phyloP scores from a whole-genome alignment of 331 rosid genomes.

The Quercus phellos region DNA sequence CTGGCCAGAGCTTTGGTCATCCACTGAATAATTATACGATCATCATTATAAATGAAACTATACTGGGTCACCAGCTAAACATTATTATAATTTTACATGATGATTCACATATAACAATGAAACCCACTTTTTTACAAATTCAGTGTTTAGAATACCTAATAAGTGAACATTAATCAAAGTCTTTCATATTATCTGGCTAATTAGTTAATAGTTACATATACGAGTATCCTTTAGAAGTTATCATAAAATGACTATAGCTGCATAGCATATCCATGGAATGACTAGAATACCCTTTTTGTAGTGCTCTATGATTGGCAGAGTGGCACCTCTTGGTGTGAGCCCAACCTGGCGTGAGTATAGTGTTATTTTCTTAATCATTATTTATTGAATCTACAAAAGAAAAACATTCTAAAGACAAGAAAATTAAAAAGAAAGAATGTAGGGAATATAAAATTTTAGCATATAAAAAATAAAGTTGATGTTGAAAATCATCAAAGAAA shows the following conservation, averaged over 20 bases:
- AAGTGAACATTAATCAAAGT: no score
- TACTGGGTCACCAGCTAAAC: no score
- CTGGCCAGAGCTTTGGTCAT: no score
- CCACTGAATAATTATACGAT: no score
- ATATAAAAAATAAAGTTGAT: constrained; percentile 1
- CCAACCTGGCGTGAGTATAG: constrained; percentile 20
- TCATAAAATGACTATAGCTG: neutral
- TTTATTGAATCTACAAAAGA: neutral
- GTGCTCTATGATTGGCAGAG: neutral
- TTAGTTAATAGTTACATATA: no score
- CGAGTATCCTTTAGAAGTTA: neutral
- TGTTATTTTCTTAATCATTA: neutral
- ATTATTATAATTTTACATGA: no score
- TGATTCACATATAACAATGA: no score
- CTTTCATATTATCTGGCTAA: no score
- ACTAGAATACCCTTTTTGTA: neutral
- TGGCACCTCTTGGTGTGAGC: neutral
- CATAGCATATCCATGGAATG: neutral
- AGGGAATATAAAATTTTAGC: neutral
- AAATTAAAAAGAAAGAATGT: neutral
- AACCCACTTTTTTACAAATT: no score
- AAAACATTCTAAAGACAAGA: neutral
- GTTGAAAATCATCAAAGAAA: constrained; percentile 7
- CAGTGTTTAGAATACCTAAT: no score
- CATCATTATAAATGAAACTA: no score